Conservation (phyloP, 768 basidiomycete genomes). For the Russula abietina region DNA sequence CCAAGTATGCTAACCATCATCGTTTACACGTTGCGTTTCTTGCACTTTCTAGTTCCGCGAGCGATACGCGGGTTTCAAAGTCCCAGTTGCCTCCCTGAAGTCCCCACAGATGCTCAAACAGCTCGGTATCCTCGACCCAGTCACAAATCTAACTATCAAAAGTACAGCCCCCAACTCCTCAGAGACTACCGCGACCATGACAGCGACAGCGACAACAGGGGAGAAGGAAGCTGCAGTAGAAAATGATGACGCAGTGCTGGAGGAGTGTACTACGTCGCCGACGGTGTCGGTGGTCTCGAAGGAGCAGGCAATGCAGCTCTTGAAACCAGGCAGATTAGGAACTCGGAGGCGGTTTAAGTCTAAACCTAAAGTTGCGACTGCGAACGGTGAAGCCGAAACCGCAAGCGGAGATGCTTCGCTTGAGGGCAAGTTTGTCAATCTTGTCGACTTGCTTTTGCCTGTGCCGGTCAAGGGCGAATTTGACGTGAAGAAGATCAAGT, state of each 20-base stretch:
- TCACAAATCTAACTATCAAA: slow-evolving; percentile 34
- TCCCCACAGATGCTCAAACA: slow-evolving; percentile 25
- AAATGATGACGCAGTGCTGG: slow-evolving; percentile 26
- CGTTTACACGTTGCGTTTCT: neutral
- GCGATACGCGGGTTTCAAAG: slow-evolving; percentile 47
- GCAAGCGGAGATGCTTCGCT: neutral
- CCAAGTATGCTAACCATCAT: neutral
- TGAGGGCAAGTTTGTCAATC: slow-evolving; percentile 60
- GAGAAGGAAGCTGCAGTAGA: slow-evolving; percentile 13
- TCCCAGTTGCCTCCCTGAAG: slow-evolving; percentile 51
- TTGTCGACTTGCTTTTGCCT: slow-evolving; percentile 72
- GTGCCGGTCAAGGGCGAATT: slow-evolving; percentile 83
- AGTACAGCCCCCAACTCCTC: neutral
- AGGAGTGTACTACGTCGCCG: slow-evolving; percentile 26
- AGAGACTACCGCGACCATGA: slow-evolving; percentile 17
- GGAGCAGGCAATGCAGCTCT: slow-evolving; percentile 27
- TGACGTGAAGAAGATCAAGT: slow-evolving; percentile 73
- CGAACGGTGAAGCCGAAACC: too few relatives aligned
- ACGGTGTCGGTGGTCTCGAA: slow-evolving; percentile 26
- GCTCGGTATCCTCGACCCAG: slow-evolving; percentile 35
- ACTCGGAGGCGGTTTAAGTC: neutral
- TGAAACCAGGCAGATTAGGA: neutral
- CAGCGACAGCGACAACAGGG: too few relatives aligned
- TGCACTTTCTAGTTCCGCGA: slow-evolving; percentile 22
- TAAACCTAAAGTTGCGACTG: too few relatives aligned